Percentiles rank a stretch among this genome's conserved stretches.
phyloP scores from a whole-genome alignment of 2,329 filamentous ascomycete species.

The Penicillium sp. region DNA sequence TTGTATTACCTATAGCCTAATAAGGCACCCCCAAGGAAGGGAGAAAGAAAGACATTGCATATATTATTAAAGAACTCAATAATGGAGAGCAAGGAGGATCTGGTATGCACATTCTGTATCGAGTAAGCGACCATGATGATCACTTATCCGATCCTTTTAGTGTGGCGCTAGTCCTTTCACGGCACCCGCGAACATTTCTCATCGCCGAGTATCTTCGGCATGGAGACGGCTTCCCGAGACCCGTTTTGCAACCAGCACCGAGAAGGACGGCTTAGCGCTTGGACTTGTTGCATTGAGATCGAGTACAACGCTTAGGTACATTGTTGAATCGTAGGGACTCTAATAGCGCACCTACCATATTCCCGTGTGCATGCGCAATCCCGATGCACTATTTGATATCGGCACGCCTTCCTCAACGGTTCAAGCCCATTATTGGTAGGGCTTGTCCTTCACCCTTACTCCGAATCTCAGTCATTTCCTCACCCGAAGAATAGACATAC shows the following conservation, averaged over 20 bases:
- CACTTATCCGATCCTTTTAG: not conserved
- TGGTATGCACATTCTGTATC: constrained; percentile 2
- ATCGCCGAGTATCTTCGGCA: constrained; percentile 5
- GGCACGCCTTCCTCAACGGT: constrained; percentile 1
- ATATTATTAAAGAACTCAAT: not conserved
- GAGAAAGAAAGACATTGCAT: not conserved
- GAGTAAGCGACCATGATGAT: not conserved
- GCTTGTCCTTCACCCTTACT: not conserved
- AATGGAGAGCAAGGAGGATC: not conserved
- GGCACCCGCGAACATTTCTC: not conserved
- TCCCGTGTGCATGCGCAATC: constrained; percentile 2
- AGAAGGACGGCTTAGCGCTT: constrained; percentile 3
- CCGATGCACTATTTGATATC: not conserved
- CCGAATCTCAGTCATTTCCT: not conserved
- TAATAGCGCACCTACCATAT: not conserved
- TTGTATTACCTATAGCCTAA: not conserved
- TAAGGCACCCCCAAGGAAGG: not conserved
- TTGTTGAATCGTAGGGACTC: not conserved
- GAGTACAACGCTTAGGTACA: not conserved
- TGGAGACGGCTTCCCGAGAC: constrained; percentile 6
- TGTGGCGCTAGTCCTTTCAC: not conserved
- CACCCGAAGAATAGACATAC: not conserved
- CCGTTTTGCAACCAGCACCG: constrained; percentile 1
- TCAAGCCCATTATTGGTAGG: not conserved
- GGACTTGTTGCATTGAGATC: constrained; percentile 1